phyloP scores from a whole-genome alignment of 805 yeast species.

The Candida berthetii region DNA sequence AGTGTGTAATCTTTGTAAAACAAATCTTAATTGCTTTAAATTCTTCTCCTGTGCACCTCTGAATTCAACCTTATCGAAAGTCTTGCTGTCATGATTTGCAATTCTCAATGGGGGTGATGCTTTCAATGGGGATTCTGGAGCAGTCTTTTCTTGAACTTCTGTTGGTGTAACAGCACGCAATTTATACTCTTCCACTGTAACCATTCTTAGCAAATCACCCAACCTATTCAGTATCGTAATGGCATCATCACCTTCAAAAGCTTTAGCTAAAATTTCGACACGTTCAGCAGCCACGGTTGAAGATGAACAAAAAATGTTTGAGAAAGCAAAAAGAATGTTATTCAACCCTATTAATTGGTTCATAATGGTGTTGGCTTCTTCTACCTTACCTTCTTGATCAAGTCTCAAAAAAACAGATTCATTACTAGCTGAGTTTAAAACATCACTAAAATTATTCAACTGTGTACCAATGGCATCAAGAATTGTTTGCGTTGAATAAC shows the following conservation, averaged over 20 bases:
- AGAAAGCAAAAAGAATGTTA: slow-evolving; percentile 42
- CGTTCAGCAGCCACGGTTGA: slow-evolving; percentile 36
- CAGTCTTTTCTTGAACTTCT: slow-evolving; percentile 37
- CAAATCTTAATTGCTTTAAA: slow-evolving; percentile 46
- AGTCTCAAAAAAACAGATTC: slow-evolving; percentile 21
- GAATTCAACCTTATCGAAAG: slow-evolving; percentile 30
- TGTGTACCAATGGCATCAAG: slow-evolving; percentile 26
- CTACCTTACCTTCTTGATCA: slow-evolving; percentile 7
- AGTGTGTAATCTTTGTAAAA: slow-evolving; percentile 42
- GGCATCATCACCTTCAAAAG: slow-evolving; percentile 37
- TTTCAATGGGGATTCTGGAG: slow-evolving; percentile 23
- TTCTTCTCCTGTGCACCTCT: slow-evolving; percentile 60
- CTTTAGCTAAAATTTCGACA: slow-evolving; percentile 26
- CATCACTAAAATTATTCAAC: slow-evolving; percentile 23
- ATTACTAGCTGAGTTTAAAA: slow-evolving; percentile 14
- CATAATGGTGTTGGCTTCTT: slow-evolving; percentile 16
- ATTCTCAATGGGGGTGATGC: slow-evolving; percentile 34
- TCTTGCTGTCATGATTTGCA: slow-evolving; percentile 32
- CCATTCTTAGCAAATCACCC: slow-evolving; percentile 40
- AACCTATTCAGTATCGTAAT: slow-evolving; percentile 32
- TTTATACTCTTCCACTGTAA: slow-evolving; percentile 51
- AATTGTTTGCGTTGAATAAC: slow-evolving; percentile 34
- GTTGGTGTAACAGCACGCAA: slow-evolving; percentile 44
- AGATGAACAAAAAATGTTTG: slow-evolving; percentile 53
- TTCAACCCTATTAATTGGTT: slow-evolving; percentile 26